phyloP scores from a whole-genome alignment of 2,329 filamentous ascomycete genomes.

The Dryadomyces quercivorus region DNA sequence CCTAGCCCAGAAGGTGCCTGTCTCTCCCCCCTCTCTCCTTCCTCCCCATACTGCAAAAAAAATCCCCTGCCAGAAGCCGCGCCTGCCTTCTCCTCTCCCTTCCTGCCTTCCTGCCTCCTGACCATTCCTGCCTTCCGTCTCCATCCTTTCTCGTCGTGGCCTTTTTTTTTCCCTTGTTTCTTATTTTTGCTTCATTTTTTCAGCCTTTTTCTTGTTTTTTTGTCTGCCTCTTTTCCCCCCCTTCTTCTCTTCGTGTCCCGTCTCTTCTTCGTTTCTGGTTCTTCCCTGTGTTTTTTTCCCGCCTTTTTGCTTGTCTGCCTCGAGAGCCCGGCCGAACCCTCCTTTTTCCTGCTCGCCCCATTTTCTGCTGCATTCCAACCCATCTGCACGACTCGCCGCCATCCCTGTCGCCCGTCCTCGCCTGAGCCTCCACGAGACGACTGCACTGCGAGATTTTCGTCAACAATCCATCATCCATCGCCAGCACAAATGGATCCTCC shows the following conservation, averaged over 20 bases:
- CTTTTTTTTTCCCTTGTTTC: neutral
- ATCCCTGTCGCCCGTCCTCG: neutral
- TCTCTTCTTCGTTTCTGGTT: neutral
- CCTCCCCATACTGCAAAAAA: neutral
- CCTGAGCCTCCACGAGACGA: neutral
- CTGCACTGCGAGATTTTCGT: too few species aligned
- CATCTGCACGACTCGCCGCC: neutral
- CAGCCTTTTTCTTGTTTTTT: neutral
- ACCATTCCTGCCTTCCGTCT: neutral
- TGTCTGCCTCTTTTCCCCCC: neutral
- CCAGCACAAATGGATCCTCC: constrained; percentile 16
- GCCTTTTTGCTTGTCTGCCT: neutral
- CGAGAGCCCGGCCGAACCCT: neutral
- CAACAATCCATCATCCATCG: neutral
- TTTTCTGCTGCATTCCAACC: neutral
- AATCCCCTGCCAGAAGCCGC: neutral
- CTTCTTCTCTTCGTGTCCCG: neutral
- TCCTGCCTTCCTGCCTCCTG: neutral
- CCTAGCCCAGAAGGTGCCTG: neutral
- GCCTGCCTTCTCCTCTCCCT: constrained; percentile 1
- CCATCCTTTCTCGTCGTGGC: neutral
- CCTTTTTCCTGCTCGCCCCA: neutral
- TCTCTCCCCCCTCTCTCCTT: neutral
- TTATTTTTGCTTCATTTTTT: neutral
- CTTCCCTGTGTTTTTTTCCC: neutral